A percentile compares a stretch with the other conserved stretches of the same genome.
These are phyloP conservation scores for Rhododendron griersonianum DNA, from an alignment of 148 eudicot species.

Conservation along the genomic window DNA sequence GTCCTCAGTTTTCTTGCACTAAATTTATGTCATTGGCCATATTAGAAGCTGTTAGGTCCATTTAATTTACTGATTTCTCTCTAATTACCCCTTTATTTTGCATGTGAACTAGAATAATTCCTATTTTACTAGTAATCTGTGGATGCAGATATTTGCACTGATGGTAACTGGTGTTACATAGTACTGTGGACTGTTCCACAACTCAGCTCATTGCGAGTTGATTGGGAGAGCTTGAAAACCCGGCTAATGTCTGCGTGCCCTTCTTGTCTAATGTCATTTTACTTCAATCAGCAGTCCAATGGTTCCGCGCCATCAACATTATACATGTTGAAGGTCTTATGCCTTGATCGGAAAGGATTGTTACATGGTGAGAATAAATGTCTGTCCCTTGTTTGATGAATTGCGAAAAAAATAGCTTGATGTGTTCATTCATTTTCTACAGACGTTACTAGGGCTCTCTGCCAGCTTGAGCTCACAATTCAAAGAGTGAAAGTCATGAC, in stretches of 20 bases:
- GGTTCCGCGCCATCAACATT: conserved; percentile 27
- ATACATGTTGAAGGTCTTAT: conserved; percentile 59
- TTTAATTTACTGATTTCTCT: not conserved
- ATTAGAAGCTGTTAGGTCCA: not conserved
- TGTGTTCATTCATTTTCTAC: not conserved
- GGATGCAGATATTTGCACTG: conserved; percentile 67
- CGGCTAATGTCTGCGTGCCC: conserved; percentile 59
- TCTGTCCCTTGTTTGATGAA: not conserved
- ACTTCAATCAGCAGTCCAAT: conserved; percentile 39
- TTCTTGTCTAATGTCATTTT: conserved; percentile 51
- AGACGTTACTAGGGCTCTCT: conserved; percentile 77
- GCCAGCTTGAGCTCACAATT: conserved; percentile 68
- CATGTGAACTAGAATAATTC: not conserved
- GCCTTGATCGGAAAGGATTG: conserved; percentile 64
- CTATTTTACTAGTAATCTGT: not conserved
- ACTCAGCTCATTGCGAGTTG: conserved; percentile 30
- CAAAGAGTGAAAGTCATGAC: conserved; percentile 85
- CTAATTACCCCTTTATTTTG: not conserved
- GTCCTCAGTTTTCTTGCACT: not conserved
- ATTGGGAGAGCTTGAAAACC: conserved; percentile 62
- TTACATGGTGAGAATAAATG: conserved; percentile 48
- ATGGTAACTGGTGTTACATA: conserved; percentile 82
- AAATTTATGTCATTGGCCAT: not conserved
- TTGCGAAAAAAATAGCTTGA: not conserved
- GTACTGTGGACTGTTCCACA: conserved; percentile 70